A percentile compares a stretch with the other conserved stretches of the same genome.
Conservation (phyloP, 2,329 filamentous ascomycete species). For the Orbilia oligospora region DNA sequence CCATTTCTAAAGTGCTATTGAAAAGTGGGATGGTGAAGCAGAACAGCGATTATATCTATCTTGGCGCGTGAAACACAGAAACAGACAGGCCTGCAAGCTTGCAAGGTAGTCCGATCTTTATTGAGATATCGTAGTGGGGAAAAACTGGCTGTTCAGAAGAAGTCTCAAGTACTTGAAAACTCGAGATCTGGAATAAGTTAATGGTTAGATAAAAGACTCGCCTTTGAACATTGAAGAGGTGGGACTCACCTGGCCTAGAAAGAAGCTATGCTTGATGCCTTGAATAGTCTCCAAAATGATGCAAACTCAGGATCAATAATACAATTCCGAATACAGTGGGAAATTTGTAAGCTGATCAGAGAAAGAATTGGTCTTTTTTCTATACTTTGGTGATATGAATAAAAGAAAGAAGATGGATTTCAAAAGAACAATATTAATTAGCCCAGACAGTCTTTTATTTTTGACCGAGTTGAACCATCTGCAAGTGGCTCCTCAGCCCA, state of each 20-base stretch:
- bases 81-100: not conserved
- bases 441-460: not conserved
- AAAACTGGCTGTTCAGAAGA: not conserved
- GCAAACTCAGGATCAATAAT: not conserved
- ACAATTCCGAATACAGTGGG: not conserved
- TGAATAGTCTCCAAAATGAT: not conserved
- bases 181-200: not conserved
- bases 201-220: not conserved
- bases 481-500: not conserved
- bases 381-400: not conserved
- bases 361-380: slow-evolving; percentile 3
- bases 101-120: not conserved
- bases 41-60: not conserved
- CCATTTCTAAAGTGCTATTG: not conserved
- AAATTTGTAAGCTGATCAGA: not conserved
- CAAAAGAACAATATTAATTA: not conserved
- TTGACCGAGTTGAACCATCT: slow-evolving; percentile 10
- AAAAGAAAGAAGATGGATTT: not conserved
- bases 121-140: not conserved
- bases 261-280: not conserved
- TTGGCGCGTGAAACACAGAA: not conserved
- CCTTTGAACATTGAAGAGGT: not conserved
- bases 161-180: not conserved
- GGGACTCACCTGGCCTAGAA: not conserved
- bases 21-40: not conserved